Base-by-base conservation (phyloP, 352 stramenopile species). In the Globisporangium carolinianum region DNA sequence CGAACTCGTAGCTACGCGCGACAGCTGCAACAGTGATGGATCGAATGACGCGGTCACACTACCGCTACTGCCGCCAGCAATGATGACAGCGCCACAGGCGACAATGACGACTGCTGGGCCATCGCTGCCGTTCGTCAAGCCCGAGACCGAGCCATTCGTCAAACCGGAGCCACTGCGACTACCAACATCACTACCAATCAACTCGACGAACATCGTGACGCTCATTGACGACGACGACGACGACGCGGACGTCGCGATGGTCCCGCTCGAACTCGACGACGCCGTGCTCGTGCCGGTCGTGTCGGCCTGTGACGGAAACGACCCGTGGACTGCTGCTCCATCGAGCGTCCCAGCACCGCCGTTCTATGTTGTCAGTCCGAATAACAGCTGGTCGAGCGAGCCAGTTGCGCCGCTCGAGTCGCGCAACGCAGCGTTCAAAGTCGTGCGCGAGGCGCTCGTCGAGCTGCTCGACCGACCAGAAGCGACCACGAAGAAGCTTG, bases 401-500 rank as follows among this genome's bases (percentile, higher is more conserved):
- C 41, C 69, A 17, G 63, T 55, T 17, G 51, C 64, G 35, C 80
- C 74, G 50, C 58, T 90, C 8, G 71, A 82, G 24, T 78, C 65
- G 39, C 72, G 80, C 6, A 58, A 67, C 5, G 55, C 73, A 36
- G 80, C 80, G 15, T 91, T 79, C 62, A 78, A 86, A 57, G 71
- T 77, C 49, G 37, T 91, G 49, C 76, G 80, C n/a, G 58, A 65
- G 8, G 72, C 77, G 47, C 45, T 91, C 32, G 47, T 84, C 46
- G 80, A 73, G 55, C 38, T 89, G 43, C 58, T 89, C n/a, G 76
- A 89, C 46, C 47, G 66, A 61, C 57, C 52, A 32, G 67, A 86
- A 50, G 69, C 71, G 32, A 66, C 41, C 18, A 47, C 12, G 1
- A 68, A 71, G 43, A 86, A 82, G 57, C 75, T 65, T 41, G 53